Base-by-base conservation (phyloP, 768 basidiomycete genomes). In the Butyriboletus loyo region DNA sequence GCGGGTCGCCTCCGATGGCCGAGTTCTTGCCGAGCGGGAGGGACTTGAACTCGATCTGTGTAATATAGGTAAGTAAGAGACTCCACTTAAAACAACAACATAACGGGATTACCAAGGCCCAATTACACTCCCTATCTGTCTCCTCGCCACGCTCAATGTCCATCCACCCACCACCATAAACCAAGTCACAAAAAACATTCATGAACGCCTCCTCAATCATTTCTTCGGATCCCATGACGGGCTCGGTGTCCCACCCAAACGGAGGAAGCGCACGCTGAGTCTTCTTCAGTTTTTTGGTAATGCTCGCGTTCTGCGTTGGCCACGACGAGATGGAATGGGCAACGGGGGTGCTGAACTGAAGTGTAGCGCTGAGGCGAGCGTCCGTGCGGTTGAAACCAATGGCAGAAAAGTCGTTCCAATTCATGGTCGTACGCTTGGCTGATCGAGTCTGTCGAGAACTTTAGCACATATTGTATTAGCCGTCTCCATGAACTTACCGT, bases 171-270 rank as follows among this genome's bases (percentile, higher is more conserved):
- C 81, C 85, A 46, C 84, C 93, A 57, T 86, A 90, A 6, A 92
- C 72, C 34, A 92, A 70, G 66, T 91, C 89, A 58, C 87, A 89
- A 62, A 90, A 92, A 15, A 89, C 88, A 53, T 89, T 92, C 27
- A 98, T 63, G 67, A 98, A 98, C 1, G 87, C 80, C 68, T 93
- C 92, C 65, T 99, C 96, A 37, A 98, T 77, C 49, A 92, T 78
- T 62, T 89, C 89, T 59, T 92, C 88, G 10, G 73, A 70, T 6
- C 88, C 91, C 53, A 85, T 72, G 19, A 90, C 83, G 0, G 93
- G 89, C 37, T 86, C 86, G 0, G 91, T 96, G 63, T 97, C 92
- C 89, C 93, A 96, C 0, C 91, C 87, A 65, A 99, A 99, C 1
- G 86, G 73, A 2, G 92, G 92, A 22, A 96, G 75, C 1, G 80